Conservation (phyloP, 768 basidiomycete species). For the Amanita rimosa region DNA sequence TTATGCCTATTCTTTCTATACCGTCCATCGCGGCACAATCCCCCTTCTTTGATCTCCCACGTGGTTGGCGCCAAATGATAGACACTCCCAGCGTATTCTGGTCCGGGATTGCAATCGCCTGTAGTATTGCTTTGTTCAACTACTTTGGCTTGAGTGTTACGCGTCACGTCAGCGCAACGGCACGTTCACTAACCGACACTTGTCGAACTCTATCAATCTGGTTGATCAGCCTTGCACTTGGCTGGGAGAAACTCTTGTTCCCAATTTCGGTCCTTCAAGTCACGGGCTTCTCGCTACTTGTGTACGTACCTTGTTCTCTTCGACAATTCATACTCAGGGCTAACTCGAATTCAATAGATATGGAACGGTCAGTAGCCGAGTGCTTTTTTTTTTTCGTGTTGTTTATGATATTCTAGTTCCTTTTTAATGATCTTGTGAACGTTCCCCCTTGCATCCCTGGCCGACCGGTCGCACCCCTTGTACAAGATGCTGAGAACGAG, state of each 20-base stretch:
- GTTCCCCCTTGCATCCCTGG: constrained; percentile 52
- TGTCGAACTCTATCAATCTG: constrained; percentile 96
- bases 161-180: constrained; percentile 87
- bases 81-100: constrained; percentile 61
- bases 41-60: constrained; percentile 77
- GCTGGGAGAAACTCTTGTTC: constrained; percentile 82
- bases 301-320: constrained; percentile 42
- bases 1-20: constrained; percentile 73
- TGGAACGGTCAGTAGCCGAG: constrained; percentile 53
- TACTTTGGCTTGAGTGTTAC: constrained; percentile 89
- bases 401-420: constrained; percentile 38
- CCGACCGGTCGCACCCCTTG: constrained; percentile 22
- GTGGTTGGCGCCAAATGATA: constrained; percentile 86
- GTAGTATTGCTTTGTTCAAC: constrained; percentile 76
- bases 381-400: constrained; percentile 3
- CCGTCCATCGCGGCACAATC: constrained; percentile 51
- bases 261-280: constrained; percentile 80
- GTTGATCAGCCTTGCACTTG: constrained; percentile 79
- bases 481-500: constrained; percentile 31
- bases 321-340: neutral
- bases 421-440: constrained; percentile 79
- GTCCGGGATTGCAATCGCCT: constrained; percentile 59
- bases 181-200: constrained; percentile 85
- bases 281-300: constrained; percentile 75
- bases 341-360: constrained; percentile 36